Evolutionary conservation across 1,284 basidiomycete species (phyloP).

Genomic region (Fereydounia khargensis): DNA sequence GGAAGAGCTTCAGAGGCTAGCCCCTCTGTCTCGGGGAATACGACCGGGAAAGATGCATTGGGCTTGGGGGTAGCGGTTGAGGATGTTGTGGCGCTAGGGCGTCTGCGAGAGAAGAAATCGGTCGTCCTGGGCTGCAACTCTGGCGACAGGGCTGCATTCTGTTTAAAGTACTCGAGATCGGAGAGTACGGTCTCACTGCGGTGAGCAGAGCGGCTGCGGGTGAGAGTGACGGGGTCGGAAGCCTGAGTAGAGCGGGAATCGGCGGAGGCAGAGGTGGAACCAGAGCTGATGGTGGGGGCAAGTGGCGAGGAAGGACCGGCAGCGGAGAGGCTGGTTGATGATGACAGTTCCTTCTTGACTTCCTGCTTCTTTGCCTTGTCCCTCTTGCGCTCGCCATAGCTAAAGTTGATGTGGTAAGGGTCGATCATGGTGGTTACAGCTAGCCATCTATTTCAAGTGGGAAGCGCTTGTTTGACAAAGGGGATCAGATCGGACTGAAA

Average conservation of each 20-base stretch:
- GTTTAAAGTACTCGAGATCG: constrained; percentile 33
- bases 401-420: constrained; percentile 20
- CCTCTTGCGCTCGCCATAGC: not conserved
- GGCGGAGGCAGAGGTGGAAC: constrained; percentile 11
- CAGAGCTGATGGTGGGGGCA: constrained; percentile 8
- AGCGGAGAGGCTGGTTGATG: constrained; percentile 10
- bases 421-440: constrained; percentile 18
- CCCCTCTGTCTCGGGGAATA: constrained; percentile 17
- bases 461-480: not conserved
- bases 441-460: not conserved
- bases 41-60: not conserved
- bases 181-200: constrained; percentile 4
- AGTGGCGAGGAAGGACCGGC: constrained; percentile 14
- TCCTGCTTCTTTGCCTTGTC: not conserved
- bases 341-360: constrained; percentile 1
- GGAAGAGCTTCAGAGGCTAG: constrained; percentile 28
- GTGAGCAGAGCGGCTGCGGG: constrained; percentile 1
- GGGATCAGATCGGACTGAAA: not conserved
- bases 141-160: constrained; percentile 17
- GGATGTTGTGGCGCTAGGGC: not conserved
- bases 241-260: not conserved
- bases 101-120: constrained; percentile 13
- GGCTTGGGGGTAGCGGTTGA: not conserved
- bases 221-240: not conserved
- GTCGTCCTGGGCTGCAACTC: constrained; percentile 30